These are phyloP conservation scores for Ceriops decandra DNA, from an alignment of 345 rosid species.

Conservation along the genomic window DNA sequence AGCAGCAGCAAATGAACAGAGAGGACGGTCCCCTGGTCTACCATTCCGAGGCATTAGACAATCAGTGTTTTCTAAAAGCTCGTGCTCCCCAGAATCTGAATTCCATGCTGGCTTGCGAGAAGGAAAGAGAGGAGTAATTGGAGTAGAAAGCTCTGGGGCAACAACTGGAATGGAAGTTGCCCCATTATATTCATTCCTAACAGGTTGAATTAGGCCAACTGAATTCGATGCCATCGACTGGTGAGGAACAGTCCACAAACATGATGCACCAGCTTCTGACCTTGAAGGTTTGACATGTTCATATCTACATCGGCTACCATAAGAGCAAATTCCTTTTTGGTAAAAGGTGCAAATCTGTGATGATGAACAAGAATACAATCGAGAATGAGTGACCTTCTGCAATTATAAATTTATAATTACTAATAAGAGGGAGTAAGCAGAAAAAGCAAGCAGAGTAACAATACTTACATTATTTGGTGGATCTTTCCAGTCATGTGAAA, in stretches of 20 bases:
- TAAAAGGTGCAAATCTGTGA: constrained; percentile 81
- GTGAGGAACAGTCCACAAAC: constrained; percentile 39
- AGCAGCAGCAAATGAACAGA: constrained; percentile 85
- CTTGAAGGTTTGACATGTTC: constrained; percentile 59
- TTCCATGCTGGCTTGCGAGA: constrained; percentile 39
- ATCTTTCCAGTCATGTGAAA: constrained; percentile 75
- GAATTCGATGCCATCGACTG: constrained; percentile 31
- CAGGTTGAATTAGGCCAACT: constrained; percentile 21
- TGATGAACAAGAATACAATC: constrained; percentile 5
- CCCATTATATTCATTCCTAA: constrained; percentile 27
- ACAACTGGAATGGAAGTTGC: constrained; percentile 18
- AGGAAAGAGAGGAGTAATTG: constrained; percentile 29
- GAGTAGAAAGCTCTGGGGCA: constrained; percentile 38
- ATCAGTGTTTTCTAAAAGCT: constrained; percentile 30
- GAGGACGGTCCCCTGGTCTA: constrained; percentile 54
- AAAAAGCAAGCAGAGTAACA: background rate
- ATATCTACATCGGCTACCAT: constrained; percentile 83
- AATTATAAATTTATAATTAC: background rate
- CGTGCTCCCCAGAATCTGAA: constrained; percentile 32
- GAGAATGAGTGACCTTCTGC: background rate
- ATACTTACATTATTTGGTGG: constrained; percentile 56
- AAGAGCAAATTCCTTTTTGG: constrained; percentile 81
- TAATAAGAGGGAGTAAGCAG: background rate
- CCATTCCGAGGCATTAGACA: constrained; percentile 33
- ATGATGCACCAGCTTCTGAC: constrained; percentile 47